Conservation (phyloP, 2,329 filamentous ascomycete species). For the Ramularia endophylla region DNA sequence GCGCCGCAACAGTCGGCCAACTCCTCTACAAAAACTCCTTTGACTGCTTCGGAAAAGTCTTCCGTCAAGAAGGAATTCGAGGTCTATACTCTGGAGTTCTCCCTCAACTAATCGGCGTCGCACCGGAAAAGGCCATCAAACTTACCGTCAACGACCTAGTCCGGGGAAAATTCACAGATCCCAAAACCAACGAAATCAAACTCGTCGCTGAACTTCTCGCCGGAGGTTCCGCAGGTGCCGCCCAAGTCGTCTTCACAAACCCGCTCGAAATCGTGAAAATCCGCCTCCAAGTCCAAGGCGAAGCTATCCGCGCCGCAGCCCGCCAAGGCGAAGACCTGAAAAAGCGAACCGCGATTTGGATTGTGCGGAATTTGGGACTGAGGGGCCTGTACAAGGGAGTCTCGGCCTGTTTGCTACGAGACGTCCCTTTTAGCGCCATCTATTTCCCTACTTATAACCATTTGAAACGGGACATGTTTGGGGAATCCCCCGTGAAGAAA, state of each 20-base stretch:
- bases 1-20: slow-evolving; percentile 73
- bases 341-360: slow-evolving; percentile 94
- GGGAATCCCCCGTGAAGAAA: slow-evolving; percentile 80
- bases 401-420: slow-evolving; percentile 85
- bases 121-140: slow-evolving; percentile 99
- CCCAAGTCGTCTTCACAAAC: slow-evolving; percentile 98
- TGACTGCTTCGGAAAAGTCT: slow-evolving; percentile 89
- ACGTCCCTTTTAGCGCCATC: slow-evolving; percentile 96
- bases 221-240: slow-evolving; percentile 83
- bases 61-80: slow-evolving; percentile 82
- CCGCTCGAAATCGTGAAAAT: slow-evolving; percentile 99
- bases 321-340: slow-evolving; percentile 73
- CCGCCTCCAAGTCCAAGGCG: slow-evolving; percentile 92
- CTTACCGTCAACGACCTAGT: slow-evolving; percentile 96
- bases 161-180: slow-evolving; percentile 66
- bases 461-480: slow-evolving; percentile 88
- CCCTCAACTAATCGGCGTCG: slow-evolving; percentile 92
- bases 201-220: slow-evolving; percentile 70
- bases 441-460: slow-evolving; percentile 98
- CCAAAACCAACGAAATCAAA: slow-evolving; percentile 66
- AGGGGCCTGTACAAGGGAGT: slow-evolving; percentile 96
- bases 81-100: slow-evolving; percentile 93
- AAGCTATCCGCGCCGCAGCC: slow-evolving; percentile 69
- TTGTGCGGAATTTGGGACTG: slow-evolving; percentile 89
- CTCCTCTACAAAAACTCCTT: slow-evolving; percentile 94